Conservation (phyloP, 768 basidiomycete species). For the Trametes cinnabarina region DNA sequence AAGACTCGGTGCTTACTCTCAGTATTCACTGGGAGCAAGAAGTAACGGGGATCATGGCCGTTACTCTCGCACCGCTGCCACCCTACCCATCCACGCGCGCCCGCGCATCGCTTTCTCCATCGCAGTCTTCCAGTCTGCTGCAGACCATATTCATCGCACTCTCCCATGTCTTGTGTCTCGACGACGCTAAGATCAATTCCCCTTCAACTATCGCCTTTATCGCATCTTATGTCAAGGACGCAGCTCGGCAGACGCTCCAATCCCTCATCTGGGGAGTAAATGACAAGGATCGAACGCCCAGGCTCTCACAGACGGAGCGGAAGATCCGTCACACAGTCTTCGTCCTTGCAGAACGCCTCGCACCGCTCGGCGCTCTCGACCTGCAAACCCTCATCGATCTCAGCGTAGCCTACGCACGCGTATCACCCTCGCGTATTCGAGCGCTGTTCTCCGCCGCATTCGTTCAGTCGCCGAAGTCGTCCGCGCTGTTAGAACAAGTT, state of each 20-base stretch:
- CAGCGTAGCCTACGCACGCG: conserved; percentile 51
- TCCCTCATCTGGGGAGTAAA: conserved; percentile 54
- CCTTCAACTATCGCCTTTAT: conserved; percentile 49
- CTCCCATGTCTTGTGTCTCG: conserved; percentile 45
- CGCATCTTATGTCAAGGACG: conserved; percentile 55
- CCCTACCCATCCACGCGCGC: conserved; percentile 52
- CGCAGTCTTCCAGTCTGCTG: conserved; percentile 50
- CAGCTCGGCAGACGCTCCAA: conserved; percentile 51
- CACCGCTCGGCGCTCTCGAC: conserved; percentile 42
- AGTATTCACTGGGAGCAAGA: no score
- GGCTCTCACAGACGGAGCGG: conserved; percentile 39
- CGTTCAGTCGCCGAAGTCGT: conserved; percentile 27
- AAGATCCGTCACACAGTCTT: conserved; percentile 49
- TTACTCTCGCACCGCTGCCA: conserved; percentile 40
- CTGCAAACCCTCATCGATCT: conserved; percentile 61
- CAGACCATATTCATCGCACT: conserved; percentile 47
- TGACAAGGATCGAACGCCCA: background rate
- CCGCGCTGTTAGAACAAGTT: conserved; percentile 34
- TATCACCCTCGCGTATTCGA: conserved; percentile 44
- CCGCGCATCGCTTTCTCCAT: conserved; percentile 48
- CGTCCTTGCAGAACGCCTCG: conserved; percentile 55
- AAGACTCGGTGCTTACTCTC: no score
- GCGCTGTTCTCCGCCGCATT: conserved; percentile 43
- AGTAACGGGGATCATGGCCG: background rate
- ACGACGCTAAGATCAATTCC: conserved; percentile 45